A percentile compares a stretch with the other conserved stretches of the same genome.
Evolutionary conservation across 805 yeast species (phyloP).

Genomic region (Candida sakaeoensis): DNA sequence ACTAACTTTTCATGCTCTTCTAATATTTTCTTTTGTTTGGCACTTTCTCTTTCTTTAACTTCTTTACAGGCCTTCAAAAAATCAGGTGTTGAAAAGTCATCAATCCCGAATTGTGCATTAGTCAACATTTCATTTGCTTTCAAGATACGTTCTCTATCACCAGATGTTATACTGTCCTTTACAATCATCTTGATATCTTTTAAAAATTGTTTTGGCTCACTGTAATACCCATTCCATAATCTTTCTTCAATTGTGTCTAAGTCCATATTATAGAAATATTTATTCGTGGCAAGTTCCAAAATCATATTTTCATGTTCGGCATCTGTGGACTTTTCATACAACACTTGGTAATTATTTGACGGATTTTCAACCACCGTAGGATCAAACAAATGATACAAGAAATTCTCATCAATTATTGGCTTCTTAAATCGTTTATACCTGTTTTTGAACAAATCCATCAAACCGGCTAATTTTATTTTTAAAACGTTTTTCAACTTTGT

Average conservation of each 20-base stretch:
- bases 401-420: conserved; percentile 79
- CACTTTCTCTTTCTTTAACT: conserved; percentile 61
- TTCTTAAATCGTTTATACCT: conserved; percentile 88
- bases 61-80: conserved; percentile 75
- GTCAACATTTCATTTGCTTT: conserved; percentile 94
- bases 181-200: conserved; percentile 83
- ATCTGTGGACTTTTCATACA: conserved; percentile 45
- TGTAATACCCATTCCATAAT: conserved; percentile 93
- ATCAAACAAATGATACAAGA: conserved; percentile 74
- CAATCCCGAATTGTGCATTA: conserved; percentile 92
- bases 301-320: conserved; percentile 63
- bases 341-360: conserved; percentile 30
- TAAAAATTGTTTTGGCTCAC: conserved; percentile 87
- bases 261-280: conserved; percentile 80
- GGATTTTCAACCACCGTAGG: conserved; percentile 42
- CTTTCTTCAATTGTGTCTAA: conserved; percentile 91
- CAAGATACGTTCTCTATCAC: conserved; percentile 78
- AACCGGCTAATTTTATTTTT: conserved; percentile 78
- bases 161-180: conserved; percentile 65
- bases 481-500: conserved; percentile 79
- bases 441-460: conserved; percentile 85
- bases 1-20: conserved; percentile 29
- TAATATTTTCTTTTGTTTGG: conserved; percentile 45
- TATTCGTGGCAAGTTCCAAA: conserved; percentile 72
- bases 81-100: conserved; percentile 74